Conservation (phyloP, 805 yeast genomes). For the Yarrowia hollandica region DNA sequence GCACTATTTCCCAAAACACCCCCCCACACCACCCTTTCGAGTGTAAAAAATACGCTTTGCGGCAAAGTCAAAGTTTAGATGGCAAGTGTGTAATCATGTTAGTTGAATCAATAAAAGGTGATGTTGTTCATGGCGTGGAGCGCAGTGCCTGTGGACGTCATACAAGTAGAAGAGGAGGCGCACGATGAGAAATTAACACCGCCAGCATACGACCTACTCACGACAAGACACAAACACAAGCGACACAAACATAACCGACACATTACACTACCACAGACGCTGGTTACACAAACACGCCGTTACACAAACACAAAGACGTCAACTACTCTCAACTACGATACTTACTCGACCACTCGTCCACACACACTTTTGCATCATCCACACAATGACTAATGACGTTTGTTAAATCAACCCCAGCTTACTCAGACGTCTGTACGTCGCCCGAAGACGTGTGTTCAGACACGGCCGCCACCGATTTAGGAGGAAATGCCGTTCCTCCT, state of each 20-base stretch:
- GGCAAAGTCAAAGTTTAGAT: conserved; percentile 8
- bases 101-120: conserved; percentile 25
- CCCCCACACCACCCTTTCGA: background rate
- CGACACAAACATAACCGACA: no score
- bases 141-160: no score
- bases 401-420: conserved; percentile 13
- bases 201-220: no score
- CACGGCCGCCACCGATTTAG: conserved; percentile 12
- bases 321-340: no score
- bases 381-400: conserved; percentile 15
- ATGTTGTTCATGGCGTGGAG: conserved; percentile 12
- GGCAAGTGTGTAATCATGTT: conserved; percentile 25
- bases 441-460: conserved; percentile 3
- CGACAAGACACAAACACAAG: no score
- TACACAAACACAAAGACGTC: no score
- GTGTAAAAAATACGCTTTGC: conserved; percentile 27
- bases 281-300: no score
- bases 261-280: no score
- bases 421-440: background rate
- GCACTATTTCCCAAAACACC: no score
- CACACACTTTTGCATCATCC: background rate
- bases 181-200: no score
- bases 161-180: background rate
- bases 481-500: conserved; percentile 2
- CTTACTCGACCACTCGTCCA: no score